Percentiles rank a stretch among this genome's conserved stretches.
These are phyloP conservation scores for Aleurites moluccanus DNA, from an alignment of 441 rosid species.

Conservation along the genomic window DNA sequence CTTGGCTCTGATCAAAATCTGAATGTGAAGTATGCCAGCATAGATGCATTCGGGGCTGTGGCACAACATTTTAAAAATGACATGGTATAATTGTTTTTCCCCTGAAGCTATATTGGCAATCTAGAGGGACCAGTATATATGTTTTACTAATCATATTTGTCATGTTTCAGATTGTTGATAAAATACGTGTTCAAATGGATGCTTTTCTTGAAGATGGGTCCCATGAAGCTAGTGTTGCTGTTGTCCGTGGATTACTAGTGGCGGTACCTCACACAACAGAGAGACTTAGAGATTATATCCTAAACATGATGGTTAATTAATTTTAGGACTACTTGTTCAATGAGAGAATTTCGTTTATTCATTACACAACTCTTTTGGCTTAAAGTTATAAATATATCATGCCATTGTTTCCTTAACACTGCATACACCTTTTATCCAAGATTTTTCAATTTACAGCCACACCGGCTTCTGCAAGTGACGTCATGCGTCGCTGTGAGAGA, in stretches of 20 bases:
- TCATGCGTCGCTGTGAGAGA: constrained; percentile 75
- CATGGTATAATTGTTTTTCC: constrained; percentile 45
- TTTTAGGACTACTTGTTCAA: constrained; percentile 13
- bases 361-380: not conserved
- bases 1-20: constrained; percentile 97
- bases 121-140: not conserved
- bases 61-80: constrained; percentile 95
- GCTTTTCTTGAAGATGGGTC: constrained; percentile 99
- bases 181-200: constrained; percentile 99
- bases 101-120: constrained; percentile 15
- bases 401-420: constrained; percentile 44
- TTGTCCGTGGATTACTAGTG: constrained; percentile 76
- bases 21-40: constrained; percentile 92
- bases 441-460: constrained; percentile 73
- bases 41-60: constrained; percentile 96
- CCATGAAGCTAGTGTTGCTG: constrained; percentile 90
- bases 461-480: constrained; percentile 66
- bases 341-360: not conserved
- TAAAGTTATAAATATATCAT: constrained; percentile 8
- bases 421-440: constrained; percentile 79
- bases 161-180: constrained; percentile 84
- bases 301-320: constrained; percentile 18
- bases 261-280: constrained; percentile 97
- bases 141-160: constrained; percentile 12
- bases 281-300: constrained; percentile 91